Evolutionary conservation across 1,284 basidiomycete genomes (phyloP), one percentile per base, ranked within the genome.

Genomic region (Trichosporon sp.): DNA sequence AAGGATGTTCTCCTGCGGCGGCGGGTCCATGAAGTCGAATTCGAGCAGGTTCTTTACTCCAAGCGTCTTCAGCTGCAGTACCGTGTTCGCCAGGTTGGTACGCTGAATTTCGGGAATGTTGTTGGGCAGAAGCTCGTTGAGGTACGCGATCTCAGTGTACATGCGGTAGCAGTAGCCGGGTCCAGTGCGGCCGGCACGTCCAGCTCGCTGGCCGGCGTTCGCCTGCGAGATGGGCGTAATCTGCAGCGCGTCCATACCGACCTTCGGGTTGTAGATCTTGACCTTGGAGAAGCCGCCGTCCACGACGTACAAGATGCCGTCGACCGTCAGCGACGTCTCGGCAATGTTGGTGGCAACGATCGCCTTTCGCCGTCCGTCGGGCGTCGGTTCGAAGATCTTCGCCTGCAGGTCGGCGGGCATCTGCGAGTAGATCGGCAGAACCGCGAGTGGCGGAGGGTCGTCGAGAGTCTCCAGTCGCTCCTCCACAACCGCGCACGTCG

Each of bases 341-440:
- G 97, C 97, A 72, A 99, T 99, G 83, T 99, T 99, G 7, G 97
- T 99, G 0, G 97, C 96, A 0, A 99, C 95, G 72, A 99, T 94
- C 67, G 96, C 94, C 83, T 99, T 99, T 53, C 97, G 87, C 63
- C 95, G 88, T 7, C 96, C 97, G 80, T 98, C 93, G n/a, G 89
- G 86, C 0, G 96, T 95, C 1, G 95, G 89, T 73, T 95, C 91
- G 78, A 99, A 99, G 75, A 99, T 99, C 83, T 95, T 96, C 13
- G 97, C 95, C 80, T 99, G 97, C 35, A 99, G 84, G 84, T 99
- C 97, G 1, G 97, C 95, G 1, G 97, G 97, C 96, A 99, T 98
- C 80, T 98, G 96, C 2, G 97, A 99, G 84, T 99, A 99, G 77
- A 99, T 99, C 1, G 97, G 97, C 18, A 99, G 84, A 1, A 99